Evolutionary conservation across 139 green algal genomes (phyloP), one percentile per base, ranked within the genome.

Genomic region (Coccomyxa sp.): DNA sequence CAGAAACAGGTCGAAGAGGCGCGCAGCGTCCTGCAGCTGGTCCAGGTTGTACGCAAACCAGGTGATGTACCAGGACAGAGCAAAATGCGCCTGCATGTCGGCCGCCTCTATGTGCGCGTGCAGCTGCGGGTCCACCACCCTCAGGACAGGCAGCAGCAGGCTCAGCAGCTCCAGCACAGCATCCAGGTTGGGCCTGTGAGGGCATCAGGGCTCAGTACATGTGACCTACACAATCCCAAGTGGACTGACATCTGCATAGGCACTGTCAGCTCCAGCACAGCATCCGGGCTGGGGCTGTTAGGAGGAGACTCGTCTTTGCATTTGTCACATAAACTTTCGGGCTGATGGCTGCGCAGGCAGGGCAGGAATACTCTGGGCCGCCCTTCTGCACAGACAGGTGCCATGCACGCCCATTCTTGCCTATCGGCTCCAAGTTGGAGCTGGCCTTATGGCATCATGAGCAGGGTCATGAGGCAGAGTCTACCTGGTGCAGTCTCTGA

Each of bases 1-100:
- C 18, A 97, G 81, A 76, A 97, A 96, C 18, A 97, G 85, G 86
- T 98, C 94, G 78, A 97, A 98, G 24, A 98, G 87, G 18, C 94
- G 87, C 12, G 87, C 84, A 0, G 84, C 83, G 38, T 90, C 68
- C 10, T 78, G 39, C 83, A 94, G 83, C 35, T 55, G 58, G 24
- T 77, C 75, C 40, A 95, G 77, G 72, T 95, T 89, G 82, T 97
- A 93, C 0, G 92, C 84, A 84, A 97, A 98, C 94, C 94, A 98
- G 31, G 94, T 98, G 73, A 98, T 93, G 73, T 89, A 81, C 91
- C 91, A 94, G 73, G 80, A 86, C 31, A 91, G 55, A 31, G 85
- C 85, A 81, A 88, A 90, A 77, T 83, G 85, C 31, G 82, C 82
- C 41, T 70, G 75, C 72, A 82, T 73, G 7, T 54, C 78, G 5